Percentiles rank a stretch among this genome's conserved stretches.
phyloP scores from a whole-genome alignment of 768 basidiomycete genomes.

The Lactifluus piperatus region DNA sequence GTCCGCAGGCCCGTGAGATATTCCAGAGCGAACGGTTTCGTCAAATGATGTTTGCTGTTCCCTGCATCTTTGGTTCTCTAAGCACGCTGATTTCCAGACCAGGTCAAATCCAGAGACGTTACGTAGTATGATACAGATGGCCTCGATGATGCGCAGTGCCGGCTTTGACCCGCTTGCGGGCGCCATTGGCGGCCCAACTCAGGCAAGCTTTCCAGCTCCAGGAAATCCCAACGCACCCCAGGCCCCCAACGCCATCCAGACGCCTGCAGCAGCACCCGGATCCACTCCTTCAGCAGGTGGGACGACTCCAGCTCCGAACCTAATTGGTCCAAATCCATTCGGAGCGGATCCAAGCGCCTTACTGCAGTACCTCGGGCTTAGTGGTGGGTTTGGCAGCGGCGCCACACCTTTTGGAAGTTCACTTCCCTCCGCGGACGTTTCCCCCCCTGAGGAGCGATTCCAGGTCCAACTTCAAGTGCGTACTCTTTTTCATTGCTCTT shows the following conservation, averaged over 20 bases:
- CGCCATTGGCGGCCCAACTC: conserved; percentile 20
- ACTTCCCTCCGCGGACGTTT: conserved; percentile 51
- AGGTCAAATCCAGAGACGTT: conserved; percentile 74
- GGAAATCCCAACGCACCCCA: conserved; percentile 39
- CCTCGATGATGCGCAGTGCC: conserved; percentile 39
- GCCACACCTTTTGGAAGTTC: conserved; percentile 24
- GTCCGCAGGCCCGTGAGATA: conserved; percentile 68
- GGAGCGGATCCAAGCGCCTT: conserved; percentile 37
- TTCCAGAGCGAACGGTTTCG: conserved; percentile 72
- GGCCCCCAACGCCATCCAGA: conserved; percentile 18
- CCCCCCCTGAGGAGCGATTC: conserved; percentile 88
- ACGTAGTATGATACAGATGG: conserved; percentile 71
- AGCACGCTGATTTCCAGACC: neutral
- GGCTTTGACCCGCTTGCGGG: conserved; percentile 27
- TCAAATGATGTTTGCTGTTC: conserved; percentile 52
- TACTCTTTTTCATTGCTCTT: conserved; percentile 5
- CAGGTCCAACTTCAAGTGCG: conserved; percentile 74
- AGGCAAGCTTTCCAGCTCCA: conserved; percentile 48
- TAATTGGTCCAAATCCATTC: conserved; percentile 1
- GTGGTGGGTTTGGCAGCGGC: conserved; percentile 19
- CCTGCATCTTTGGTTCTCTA: neutral
- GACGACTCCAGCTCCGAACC: conserved; percentile 18
- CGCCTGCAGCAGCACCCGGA: conserved; percentile 18
- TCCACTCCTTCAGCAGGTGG: conserved; percentile 23
- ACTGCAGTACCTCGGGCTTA: conserved; percentile 29